Conservation (phyloP, 345 rosid species). For the Psidium guajava region DNA sequence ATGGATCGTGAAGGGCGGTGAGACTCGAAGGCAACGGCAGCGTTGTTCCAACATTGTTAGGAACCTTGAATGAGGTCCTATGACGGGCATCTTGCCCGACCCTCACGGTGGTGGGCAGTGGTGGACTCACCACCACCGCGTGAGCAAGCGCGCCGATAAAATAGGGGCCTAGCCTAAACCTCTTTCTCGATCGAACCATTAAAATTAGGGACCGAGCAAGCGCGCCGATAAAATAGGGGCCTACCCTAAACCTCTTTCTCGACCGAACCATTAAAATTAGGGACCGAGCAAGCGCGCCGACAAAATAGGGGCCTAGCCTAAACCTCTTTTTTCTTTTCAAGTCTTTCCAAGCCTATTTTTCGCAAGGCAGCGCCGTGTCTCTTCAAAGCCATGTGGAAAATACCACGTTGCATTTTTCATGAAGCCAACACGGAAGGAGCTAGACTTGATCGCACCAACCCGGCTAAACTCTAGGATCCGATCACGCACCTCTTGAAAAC, state of each 20-base stretch:
- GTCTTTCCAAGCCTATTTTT: background rate
- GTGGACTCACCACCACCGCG: background rate
- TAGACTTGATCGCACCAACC: background rate
- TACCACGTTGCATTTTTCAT: background rate
- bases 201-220: too few species aligned
- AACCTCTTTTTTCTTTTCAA: background rate
- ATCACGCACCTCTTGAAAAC: background rate
- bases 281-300: too few species aligned
- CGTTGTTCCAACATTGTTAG: too few species aligned
- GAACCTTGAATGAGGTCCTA: too few species aligned
- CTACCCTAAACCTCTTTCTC: too few species aligned
- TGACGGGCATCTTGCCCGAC: background rate
- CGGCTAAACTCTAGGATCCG: background rate
- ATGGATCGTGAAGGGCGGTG: too few species aligned
- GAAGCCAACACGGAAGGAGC: background rate
- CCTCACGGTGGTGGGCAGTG: too few species aligned
- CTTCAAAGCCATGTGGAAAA: background rate
- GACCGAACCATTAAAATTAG: too few species aligned
- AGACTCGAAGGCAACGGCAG: too few species aligned
- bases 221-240: too few species aligned
- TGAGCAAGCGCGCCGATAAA: background rate
- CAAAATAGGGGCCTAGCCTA: too few species aligned
- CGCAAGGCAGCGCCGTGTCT: too few species aligned
- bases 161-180: background rate
- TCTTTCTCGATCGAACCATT: background rate